Evolutionary conservation across 1,139 yeast species (phyloP), one percentile per base, ranked within the genome.

Genomic region (Diutina pseudorugosa): DNA sequence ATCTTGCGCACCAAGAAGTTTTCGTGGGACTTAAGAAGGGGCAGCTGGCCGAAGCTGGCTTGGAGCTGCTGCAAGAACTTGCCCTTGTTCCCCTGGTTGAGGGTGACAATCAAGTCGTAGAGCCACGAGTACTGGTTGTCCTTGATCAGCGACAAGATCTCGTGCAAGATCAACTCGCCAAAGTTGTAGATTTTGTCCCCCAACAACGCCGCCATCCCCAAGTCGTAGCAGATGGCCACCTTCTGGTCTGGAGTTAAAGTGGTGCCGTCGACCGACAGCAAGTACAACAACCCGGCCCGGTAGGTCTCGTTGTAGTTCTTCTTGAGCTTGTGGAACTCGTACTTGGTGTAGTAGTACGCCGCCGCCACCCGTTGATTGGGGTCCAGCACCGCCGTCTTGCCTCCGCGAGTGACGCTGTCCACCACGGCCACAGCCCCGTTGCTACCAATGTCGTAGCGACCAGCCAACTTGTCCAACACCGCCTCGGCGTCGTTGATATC

Each of bases 171-270:
- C 58, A 93, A 79, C 69, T 94, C 98, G 52, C 98, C 98, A 68
- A 93, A 93, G 70, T 91, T 93, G 73, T 90, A 94, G 59, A 93
- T 87, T 64, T 82, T 83, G 62, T 90, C 96, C 50, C 98, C 98
- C 59, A 93, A 74, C 57, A 93, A 72, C 0, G 98, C 98, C 47
- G 96, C 83, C 52, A 90, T 76, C 55, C 95, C 79, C 61, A 93
- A 76, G 59, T 93, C 95, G 62, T 83, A 82, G 25, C 96, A 93
- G 54, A 89, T 73, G 55, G 71, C 74, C 14, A 45, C 23, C 51
- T 64, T 59, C 57, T 62, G 60, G 41, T 66, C 68, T 25, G 62
- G 66, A 9, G 47, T 52, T 6, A 52, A 36, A 20, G 62, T 56
- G n/a, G 57, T 53, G 9, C 60, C 58, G 53, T 82, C 84, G 48